Percentiles rank a stretch among this genome's conserved stretches.
phyloP scores from a whole-genome alignment of 2,329 filamentous ascomycete species.

The Thielaviopsis musarum region DNA sequence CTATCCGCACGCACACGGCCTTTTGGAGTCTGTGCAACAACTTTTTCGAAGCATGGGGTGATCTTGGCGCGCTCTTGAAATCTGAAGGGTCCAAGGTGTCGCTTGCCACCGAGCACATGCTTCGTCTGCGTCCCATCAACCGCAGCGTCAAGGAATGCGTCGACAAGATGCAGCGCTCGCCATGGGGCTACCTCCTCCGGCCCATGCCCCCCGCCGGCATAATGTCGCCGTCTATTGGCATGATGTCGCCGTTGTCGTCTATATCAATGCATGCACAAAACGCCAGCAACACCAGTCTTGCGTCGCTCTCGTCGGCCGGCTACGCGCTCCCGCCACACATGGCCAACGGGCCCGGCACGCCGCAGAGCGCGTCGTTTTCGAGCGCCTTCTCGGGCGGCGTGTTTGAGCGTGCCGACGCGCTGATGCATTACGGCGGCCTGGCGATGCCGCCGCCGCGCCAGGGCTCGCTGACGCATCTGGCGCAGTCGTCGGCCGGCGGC shows the following conservation, averaged over 20 bases:
- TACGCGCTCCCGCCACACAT: conserved; percentile 1
- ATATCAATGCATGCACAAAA: conserved; percentile 8
- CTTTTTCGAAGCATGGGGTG: conserved; percentile 54
- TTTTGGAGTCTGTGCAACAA: conserved; percentile 59
- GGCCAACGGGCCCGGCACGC: conserved; percentile 65
- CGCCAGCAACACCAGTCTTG: conserved; percentile 1
- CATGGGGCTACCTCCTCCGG: conserved; percentile 33
- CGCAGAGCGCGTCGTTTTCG: conserved; percentile 39
- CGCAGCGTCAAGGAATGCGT: conserved; percentile 67
- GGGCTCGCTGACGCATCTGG: conserved; percentile 19
- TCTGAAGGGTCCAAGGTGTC: conserved; percentile 29
- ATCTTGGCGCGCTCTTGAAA: conserved; percentile 45
- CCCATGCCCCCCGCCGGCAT: conserved; percentile 15
- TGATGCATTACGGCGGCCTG: conserved; percentile 37
- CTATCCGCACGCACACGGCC: conserved; percentile 43
- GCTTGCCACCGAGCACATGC: conserved; percentile 50
- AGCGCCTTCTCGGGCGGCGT: conserved; percentile 38
- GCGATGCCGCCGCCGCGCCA: conserved; percentile 37
- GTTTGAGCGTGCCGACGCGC: conserved; percentile 41
- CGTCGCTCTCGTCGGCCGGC: neutral
- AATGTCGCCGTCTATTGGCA: conserved; percentile 5
- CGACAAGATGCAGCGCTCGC: conserved; percentile 47
- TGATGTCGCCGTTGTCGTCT: neutral
- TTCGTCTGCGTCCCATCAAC: conserved; percentile 64
- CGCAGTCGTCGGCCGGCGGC: conserved; percentile 10